Conservation (phyloP, 108 stramenopile genomes). For the Seminavis robusta region DNA sequence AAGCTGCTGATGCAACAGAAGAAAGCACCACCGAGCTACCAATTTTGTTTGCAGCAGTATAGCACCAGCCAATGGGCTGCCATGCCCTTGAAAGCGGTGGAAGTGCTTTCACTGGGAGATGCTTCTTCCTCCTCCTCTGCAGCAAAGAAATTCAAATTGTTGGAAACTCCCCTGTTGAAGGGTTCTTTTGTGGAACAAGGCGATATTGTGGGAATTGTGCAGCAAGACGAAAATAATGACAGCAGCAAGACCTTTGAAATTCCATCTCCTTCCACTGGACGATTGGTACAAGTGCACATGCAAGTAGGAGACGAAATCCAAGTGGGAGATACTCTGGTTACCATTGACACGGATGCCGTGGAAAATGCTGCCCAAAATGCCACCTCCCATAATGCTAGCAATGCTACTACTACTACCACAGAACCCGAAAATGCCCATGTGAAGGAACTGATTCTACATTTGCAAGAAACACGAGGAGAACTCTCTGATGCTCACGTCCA, state of each 20-base stretch:
- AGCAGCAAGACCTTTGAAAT: background rate
- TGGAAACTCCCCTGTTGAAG: background rate
- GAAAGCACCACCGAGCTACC: too few relatives aligned
- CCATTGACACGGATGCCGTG: conserved; percentile 11
- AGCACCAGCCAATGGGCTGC: too few relatives aligned
- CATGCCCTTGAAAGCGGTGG: background rate
- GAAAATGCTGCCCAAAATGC: conserved; percentile 5
- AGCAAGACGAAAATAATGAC: background rate
- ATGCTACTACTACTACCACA: conserved; percentile 4
- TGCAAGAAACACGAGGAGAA: conserved; percentile 3
- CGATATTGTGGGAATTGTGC: background rate
- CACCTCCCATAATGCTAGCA: background rate
- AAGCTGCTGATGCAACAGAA: too few relatives aligned
- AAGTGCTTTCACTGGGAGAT: background rate
- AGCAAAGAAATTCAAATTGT: background rate
- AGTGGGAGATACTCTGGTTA: conserved; percentile 16
- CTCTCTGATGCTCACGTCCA: conserved; percentile 10
- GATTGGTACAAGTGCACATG: conserved; percentile 6
- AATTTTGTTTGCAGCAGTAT: too few relatives aligned
- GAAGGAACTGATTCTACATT: conserved; percentile 8
- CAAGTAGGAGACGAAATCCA: background rate
- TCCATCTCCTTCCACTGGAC: conserved; percentile 7
- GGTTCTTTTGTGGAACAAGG: background rate
- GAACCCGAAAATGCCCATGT: background rate
- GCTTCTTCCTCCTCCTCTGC: background rate